Percentiles rank a stretch among this genome's conserved stretches.
Conservation (phyloP, 768 basidiomycete genomes). For the Coprinopsis strossmayeri region DNA sequence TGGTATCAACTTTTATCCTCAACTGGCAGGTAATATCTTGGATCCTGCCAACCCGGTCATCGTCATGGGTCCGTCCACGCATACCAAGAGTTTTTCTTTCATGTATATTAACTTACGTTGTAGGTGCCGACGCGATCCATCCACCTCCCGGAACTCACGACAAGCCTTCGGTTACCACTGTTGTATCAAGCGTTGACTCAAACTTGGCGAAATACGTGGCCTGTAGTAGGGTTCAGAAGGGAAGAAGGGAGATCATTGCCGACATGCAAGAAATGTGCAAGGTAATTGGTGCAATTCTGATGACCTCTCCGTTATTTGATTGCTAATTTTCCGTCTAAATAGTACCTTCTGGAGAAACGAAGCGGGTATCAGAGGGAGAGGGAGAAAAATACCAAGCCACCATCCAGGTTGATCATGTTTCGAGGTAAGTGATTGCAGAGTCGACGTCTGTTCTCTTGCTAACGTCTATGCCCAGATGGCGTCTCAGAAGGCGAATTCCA, state of each 20-base stretch:
- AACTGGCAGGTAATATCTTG: slow-evolving; percentile 45
- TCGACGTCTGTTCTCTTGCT: background rate
- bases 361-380: background rate
- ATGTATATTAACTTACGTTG: too few species aligned
- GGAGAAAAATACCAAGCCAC: background rate
- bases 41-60: slow-evolving; percentile 73
- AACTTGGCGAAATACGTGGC: slow-evolving; percentile 55
- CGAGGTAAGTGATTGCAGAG: slow-evolving; percentile 4
- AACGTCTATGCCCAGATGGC: slow-evolving; percentile 29
- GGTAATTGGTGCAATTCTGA: too few species aligned
- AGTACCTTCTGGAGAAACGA: slow-evolving; percentile 4
- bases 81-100: background rate
- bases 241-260: slow-evolving; percentile 68
- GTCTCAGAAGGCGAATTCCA: slow-evolving; percentile 50
- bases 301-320: too few species aligned
- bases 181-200: slow-evolving; percentile 77
- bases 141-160: slow-evolving; percentile 76
- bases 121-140: slow-evolving; percentile 80
- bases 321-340: too few species aligned
- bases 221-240: slow-evolving; percentile 58
- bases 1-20: slow-evolving; percentile 73
- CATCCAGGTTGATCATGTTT: background rate
- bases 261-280: slow-evolving; percentile 4
- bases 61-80: slow-evolving; percentile 53
- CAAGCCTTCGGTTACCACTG: slow-evolving; percentile 73